Evolutionary conservation across 2,329 filamentous ascomycete species (phyloP).

Genomic region (Colletotrichum cereale): DNA sequence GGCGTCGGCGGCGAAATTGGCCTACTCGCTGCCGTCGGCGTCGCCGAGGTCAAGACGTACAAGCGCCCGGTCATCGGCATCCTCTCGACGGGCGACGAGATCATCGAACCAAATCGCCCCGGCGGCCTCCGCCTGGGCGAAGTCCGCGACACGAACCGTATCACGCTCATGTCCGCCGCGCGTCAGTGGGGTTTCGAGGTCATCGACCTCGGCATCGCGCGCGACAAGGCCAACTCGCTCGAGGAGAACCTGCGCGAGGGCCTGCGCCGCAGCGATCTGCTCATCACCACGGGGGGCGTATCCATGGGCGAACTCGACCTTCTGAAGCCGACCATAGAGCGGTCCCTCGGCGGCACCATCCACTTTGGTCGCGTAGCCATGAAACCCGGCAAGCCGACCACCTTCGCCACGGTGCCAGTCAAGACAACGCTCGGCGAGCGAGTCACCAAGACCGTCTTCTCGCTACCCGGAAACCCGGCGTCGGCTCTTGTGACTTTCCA

Average conservation of each 20-base stretch:
- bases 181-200: conserved; percentile 81
- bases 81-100: conserved; percentile 94
- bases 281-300: conserved; percentile 94
- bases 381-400: conserved; percentile 98
- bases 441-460: conserved; percentile 81
- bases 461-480: conserved; percentile 92
- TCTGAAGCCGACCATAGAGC: conserved; percentile 95
- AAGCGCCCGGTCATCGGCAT: conserved; percentile 84
- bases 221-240: conserved; percentile 78
- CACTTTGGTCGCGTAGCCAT: conserved; percentile 97
- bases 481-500: conserved; percentile 94
- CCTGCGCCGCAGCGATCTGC: conserved; percentile 79
- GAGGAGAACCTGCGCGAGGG: conserved; percentile 83
- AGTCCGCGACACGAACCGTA: conserved; percentile 93
- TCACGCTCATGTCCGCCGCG: conserved; percentile 85
- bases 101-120: conserved; percentile 78
- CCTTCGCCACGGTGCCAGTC: conserved; percentile 88
- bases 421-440: conserved; percentile 71
- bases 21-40: conserved; percentile 86
- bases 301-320: conserved; percentile 98
- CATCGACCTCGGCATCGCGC: conserved; percentile 88
- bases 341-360: conserved; percentile 88
- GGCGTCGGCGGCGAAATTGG: conserved; percentile 92
- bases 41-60: conserved; percentile 77
- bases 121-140: conserved; percentile 79